Evolutionary conservation across 768 basidiomycete species (phyloP).

Genomic region (Phlebiopsis flavidoalba): DNA sequence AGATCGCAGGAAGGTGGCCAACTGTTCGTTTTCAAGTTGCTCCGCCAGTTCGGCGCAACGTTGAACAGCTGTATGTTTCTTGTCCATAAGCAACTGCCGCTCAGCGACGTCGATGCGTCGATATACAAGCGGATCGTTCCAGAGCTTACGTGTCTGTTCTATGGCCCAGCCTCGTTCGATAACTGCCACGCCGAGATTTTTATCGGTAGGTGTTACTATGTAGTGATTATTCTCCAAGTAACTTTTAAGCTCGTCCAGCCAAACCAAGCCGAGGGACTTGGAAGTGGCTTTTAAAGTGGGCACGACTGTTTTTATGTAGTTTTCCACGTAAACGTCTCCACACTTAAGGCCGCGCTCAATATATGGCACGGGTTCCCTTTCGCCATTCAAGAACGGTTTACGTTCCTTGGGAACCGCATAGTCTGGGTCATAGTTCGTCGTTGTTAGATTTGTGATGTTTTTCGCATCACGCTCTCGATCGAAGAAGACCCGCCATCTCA

Average conservation of each 20-base stretch:
- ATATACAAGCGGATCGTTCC: background rate
- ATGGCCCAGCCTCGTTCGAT: background rate
- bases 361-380: constrained; percentile 9
- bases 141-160: background rate
- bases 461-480: too few species aligned
- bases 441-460: too few species aligned
- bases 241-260: background rate
- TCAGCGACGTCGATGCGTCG: background rate
- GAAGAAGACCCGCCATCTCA: too few species aligned
- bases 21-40: background rate
- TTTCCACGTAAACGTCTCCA: background rate
- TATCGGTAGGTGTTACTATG: background rate
- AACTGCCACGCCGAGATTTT: background rate
- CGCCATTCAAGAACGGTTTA: constrained; percentile 1
- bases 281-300: too few species aligned
- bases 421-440: constrained; percentile 19
- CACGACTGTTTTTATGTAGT: too few species aligned
- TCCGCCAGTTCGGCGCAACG: background rate
- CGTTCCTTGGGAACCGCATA: constrained; percentile 14
- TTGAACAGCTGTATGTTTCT: background rate
- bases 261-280: background rate
- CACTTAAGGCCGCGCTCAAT: constrained; percentile 15
- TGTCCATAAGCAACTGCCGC: background rate
- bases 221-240: background rate
- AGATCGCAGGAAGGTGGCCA: background rate